These are phyloP conservation scores for Globisporangium paddicum DNA, from an alignment of 352 stramenopile species.

Conservation along the genomic window DNA sequence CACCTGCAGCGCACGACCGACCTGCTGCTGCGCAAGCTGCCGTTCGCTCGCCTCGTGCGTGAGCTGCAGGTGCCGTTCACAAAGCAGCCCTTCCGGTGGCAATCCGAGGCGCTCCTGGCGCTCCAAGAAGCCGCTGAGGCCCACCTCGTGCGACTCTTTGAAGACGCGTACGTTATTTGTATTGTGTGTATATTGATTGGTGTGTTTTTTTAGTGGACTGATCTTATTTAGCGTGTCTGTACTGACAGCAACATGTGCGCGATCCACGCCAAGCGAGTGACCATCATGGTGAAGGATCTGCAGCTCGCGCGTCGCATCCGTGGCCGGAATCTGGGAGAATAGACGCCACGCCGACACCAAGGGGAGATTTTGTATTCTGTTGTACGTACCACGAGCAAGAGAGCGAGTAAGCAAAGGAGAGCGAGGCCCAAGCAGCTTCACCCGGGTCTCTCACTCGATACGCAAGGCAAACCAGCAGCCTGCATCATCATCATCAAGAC, in stretches of 20 bases:
- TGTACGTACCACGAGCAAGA: slow-evolving; percentile 11
- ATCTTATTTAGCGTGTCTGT: background rate
- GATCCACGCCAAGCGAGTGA: slow-evolving; percentile 94
- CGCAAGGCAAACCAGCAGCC: background rate
- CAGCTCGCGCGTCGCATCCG: slow-evolving; percentile 91
- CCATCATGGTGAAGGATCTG: slow-evolving; percentile 94
- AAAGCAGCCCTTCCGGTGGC: slow-evolving; percentile 82
- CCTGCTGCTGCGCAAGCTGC: slow-evolving; percentile 94
- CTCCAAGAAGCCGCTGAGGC: slow-evolving; percentile 93
- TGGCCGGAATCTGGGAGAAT: slow-evolving; percentile 67
- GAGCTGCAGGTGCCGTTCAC: slow-evolving; percentile 91
- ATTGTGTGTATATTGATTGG: background rate
- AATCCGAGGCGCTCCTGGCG: slow-evolving; percentile 90
- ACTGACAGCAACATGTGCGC: slow-evolving; percentile 91
- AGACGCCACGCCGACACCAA: slow-evolving; percentile 3
- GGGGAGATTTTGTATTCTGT: slow-evolving; percentile 4
- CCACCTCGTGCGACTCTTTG: slow-evolving; percentile 95
- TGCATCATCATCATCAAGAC: background rate
- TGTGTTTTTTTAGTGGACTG: background rate
- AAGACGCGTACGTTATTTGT: slow-evolving; percentile 77
- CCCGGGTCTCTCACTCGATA: too few relatives aligned
- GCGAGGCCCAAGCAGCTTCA: too few relatives aligned
- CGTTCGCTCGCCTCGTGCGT: slow-evolving; percentile 94
- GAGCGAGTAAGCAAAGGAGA: background rate
- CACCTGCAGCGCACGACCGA: slow-evolving; percentile 94